Percentiles rank a stretch among this genome's conserved stretches.
phyloP scores from a whole-genome alignment of 2,329 filamentous ascomycete genomes.

The Exophiala spinifera region DNA sequence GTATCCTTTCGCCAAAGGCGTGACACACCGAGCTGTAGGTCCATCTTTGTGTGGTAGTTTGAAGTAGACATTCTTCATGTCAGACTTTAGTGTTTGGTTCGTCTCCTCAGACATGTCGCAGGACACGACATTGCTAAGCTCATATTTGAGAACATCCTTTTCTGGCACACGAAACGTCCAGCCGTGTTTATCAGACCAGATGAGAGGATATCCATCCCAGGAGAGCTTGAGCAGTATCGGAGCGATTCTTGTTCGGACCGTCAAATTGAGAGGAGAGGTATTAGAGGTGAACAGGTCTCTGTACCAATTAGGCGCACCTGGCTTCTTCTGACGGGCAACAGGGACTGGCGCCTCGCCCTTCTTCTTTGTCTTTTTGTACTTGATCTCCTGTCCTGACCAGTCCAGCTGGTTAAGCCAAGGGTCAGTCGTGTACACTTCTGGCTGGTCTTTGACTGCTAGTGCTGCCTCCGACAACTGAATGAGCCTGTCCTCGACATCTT shows the following conservation, averaged over 20 bases:
- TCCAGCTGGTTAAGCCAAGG: conserved; percentile 92
- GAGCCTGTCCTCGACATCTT: conserved; percentile 74
- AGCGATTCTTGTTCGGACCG: conserved; percentile 82
- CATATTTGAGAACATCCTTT: conserved; percentile 62
- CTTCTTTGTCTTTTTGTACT: conserved; percentile 86
- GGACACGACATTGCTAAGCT: conserved; percentile 65
- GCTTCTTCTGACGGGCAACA: conserved; percentile 81
- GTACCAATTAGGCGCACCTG: conserved; percentile 94
- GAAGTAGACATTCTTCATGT: conserved; percentile 69
- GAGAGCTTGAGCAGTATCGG: conserved; percentile 77
- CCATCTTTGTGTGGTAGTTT: conserved; percentile 97
- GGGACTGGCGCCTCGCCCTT: conserved; percentile 76
- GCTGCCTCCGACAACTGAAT: conserved; percentile 73
- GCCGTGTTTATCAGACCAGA: conserved; percentile 90
- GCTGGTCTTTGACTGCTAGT: conserved; percentile 66
- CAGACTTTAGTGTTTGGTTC: conserved; percentile 62
- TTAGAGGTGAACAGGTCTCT: conserved; percentile 80
- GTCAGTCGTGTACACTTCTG: conserved; percentile 69
- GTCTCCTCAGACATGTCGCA: conserved; percentile 77
- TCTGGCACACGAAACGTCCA: conserved; percentile 83
- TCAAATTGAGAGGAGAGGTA: conserved; percentile 65
- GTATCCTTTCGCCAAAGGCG: conserved; percentile 88
- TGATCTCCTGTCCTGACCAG: conserved; percentile 90
- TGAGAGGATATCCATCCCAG: conserved; percentile 85
- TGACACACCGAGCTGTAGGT: conserved; percentile 76